A percentile compares a stretch with the other conserved stretches of the same genome.
phyloP scores from a whole-genome alignment of 192 early-diverging fungal genomes.

The Mortierella alpina region DNA sequence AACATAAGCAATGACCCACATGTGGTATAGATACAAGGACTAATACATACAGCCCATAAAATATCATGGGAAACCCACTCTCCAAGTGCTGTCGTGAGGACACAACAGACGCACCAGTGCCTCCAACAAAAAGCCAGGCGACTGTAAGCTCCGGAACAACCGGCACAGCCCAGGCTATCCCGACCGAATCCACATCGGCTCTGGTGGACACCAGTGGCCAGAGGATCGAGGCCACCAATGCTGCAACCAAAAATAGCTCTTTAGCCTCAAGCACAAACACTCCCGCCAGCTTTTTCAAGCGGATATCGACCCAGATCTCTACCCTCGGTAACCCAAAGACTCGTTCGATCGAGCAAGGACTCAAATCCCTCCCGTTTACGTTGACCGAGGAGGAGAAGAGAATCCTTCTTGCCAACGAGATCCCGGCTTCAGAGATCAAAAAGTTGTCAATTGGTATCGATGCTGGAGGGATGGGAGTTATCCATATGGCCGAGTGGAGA shows the following conservation, averaged over 20 bases:
- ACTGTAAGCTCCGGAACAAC: background rate
- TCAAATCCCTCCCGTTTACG: constrained; percentile 15
- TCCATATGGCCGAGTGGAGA: constrained; percentile 45
- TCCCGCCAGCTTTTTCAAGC: constrained; percentile 2
- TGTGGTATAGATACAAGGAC: too few species aligned
- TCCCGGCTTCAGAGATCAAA: constrained; percentile 41
- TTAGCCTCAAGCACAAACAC: background rate
- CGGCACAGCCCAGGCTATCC: background rate
- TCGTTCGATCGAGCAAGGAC: constrained; percentile 28
- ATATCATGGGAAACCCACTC: constrained; percentile 40
- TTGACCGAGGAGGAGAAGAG: constrained; percentile 22
- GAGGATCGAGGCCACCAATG: background rate
- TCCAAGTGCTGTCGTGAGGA: constrained; percentile 42
- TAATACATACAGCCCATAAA: too few species aligned
- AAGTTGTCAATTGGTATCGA: constrained; percentile 44
- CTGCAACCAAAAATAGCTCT: background rate
- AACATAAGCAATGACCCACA: background rate
- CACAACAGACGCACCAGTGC: constrained; percentile 1
- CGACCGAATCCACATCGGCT: background rate
- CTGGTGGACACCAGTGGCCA: background rate
- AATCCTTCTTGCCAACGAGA: constrained; percentile 22
- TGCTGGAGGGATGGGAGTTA: constrained; percentile 45
- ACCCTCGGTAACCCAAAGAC: background rate
- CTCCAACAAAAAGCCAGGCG: background rate
- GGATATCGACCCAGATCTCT: constrained; percentile 4